Evolutionary conservation across 176 grass and related monocot genomes (phyloP), one percentile per base, ranked within the genome.

Genomic region (Carex cristatella): DNA sequence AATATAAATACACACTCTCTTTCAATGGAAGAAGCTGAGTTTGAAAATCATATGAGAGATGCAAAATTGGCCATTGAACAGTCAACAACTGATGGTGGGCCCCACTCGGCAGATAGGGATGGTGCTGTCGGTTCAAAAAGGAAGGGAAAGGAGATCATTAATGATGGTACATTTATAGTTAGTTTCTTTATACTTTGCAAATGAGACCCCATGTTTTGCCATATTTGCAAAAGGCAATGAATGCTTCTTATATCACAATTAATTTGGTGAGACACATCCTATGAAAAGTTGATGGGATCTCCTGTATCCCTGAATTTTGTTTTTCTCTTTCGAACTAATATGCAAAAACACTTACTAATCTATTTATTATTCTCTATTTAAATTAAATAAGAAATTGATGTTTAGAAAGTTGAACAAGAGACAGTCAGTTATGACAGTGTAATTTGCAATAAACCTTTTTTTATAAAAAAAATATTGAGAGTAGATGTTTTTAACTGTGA

Each of bases 21-120:
- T 42, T 93, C 92, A 10, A 94, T 97, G 86, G 92, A 94, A 7
- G 91, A 91, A 88, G 92, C 38, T 55, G 91, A 94, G 64, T 97
- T 94, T 83, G 82, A 97, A 79, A 85, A 88, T 57, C 80, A 90
- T 81, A 94, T 97, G 94, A 70, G 89, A 84, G 65, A 83, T 40
- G 92, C 95, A 81, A 94, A 54, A 86, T 64, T 86, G 75, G 85
- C 86, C 10, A 85, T 62, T 85, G 86, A 90, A 79, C 82, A 69
- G 83, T 81, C 82, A 84, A 83, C 79, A 79, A 83, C 85, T 72
- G 65, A 88, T 79, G 84, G 80, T 69, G 90, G 85, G 60, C 38
- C 71, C 69, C 75, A 64, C 38, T 70, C 65, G 10, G 66, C 13
- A 28, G 66, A 76, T 68, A 81, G 37, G 67, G 85, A 30, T 11